A percentile compares a stretch with the other conserved stretches of the same genome.
These are phyloP conservation scores for Brassica napus DNA, from an alignment of 345 rosid species.

Conservation along the genomic window Da-Ae NC_063445.1:34346001-34346500, in stretches of 20 bases:
- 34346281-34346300: constrained; percentile 40
- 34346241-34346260: not conserved
- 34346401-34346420: constrained; percentile 11
- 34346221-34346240: not conserved
- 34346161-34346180: constrained; percentile 71
- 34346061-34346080: constrained; percentile 76
- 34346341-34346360: not conserved
- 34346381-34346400: not conserved
- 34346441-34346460: not conserved
- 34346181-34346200: not conserved
- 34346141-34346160: constrained; percentile 62
- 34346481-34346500: not conserved
- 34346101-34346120: constrained; percentile 76
- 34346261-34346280: constrained; percentile 34
- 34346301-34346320: constrained; percentile 12
- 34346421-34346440: not conserved
- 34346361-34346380: not conserved
- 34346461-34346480: not conserved
- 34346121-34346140: constrained; percentile 76
- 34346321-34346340: not conserved
- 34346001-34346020: not conserved
- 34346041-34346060: constrained; percentile 55
- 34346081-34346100: constrained; percentile 89
- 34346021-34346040: not conserved
- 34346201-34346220: too few relatives aligned